Base-by-base conservation (phyloP, 129 eudicot genomes). In the Lactuca saligna region DNA sequence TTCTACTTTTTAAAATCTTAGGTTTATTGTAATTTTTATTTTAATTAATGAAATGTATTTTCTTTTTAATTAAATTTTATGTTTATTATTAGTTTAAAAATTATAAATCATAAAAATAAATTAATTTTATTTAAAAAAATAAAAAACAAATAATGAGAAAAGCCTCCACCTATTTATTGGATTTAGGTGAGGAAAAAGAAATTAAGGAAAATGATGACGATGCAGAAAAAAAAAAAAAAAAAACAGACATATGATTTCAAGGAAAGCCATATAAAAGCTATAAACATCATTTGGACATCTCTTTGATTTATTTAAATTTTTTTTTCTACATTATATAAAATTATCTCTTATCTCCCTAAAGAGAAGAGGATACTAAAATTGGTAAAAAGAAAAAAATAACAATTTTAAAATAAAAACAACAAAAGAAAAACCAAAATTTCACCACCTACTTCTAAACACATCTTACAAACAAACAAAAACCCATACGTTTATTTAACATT, bases 351-450 rank as follows among this genome's bases (percentile, higher is more conserved):
- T 51, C 68, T 58, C 17, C 17, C 68, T 25, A 46, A 15, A 38
- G 54, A 68, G 69, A 67, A 15, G 61, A 61, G 69, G 49, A 61
- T 50, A 75, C 14, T 60, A 15, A 41, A 68, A 68, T 29, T n/a
- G 80, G 69, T 67, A 68, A 68, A 58, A 58, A 8, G 3, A 33
- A 10, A 38, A 61, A 8, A 14, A 32, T 4, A 46, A 74, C 9
- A 31, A 75, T 17, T 13, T 13, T 32, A 37, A 37, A 39, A 31
- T 12, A 9, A 37, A 54, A n/a, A 15, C 33, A 48, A 67, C 61
- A 75, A 67, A 75, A 48, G 29, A 60, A 75, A 59, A 76, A 61
- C 56, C 69, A 76, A 76, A 76, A 76, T 41, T 46, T 46, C 57
- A 54, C 63, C 75, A 65, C 66, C 75, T 69, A 76, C 80, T 61